phyloP scores from a whole-genome alignment of 352 stramenopile species.

The Pythium graminicola region DNA sequence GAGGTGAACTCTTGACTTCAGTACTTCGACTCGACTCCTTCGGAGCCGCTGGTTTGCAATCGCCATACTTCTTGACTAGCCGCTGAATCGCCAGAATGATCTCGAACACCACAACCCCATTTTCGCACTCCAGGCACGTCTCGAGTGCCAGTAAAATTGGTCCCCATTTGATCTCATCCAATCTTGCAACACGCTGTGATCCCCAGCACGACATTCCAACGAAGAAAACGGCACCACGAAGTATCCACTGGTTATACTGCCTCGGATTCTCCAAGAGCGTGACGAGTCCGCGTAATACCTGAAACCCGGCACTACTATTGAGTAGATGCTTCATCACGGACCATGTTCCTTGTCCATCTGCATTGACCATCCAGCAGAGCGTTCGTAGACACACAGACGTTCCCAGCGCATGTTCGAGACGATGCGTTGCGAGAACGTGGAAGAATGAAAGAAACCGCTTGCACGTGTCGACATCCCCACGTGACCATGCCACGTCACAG shows the following conservation, averaged over 20 bases:
- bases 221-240: constrained; percentile 81
- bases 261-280: constrained; percentile 61
- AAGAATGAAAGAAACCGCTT: constrained; percentile 71
- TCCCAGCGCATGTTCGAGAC: constrained; percentile 52
- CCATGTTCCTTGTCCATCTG: constrained; percentile 76
- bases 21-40: background rate
- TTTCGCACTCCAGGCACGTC: constrained; percentile 47
- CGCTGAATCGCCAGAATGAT: constrained; percentile 82
- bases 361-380: constrained; percentile 80
- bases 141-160: constrained; percentile 68
- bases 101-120: constrained; percentile 81
- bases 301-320: constrained; percentile 50
- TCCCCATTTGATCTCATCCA: constrained; percentile 71
- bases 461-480: constrained; percentile 67
- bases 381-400: constrained; percentile 59
- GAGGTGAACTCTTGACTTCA: background rate
- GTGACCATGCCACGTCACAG: constrained; percentile 65
- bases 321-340: constrained; percentile 77
- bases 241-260: constrained; percentile 57
- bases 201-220: constrained; percentile 86
- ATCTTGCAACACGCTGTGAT: constrained; percentile 62
- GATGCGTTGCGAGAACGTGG: constrained; percentile 55
- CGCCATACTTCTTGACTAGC: constrained; percentile 84
- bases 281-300: constrained; percentile 65
- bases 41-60: background rate